Base-by-base conservation (phyloP, 306 rosid genomes). In the Gastrolobium villosum region DNA sequence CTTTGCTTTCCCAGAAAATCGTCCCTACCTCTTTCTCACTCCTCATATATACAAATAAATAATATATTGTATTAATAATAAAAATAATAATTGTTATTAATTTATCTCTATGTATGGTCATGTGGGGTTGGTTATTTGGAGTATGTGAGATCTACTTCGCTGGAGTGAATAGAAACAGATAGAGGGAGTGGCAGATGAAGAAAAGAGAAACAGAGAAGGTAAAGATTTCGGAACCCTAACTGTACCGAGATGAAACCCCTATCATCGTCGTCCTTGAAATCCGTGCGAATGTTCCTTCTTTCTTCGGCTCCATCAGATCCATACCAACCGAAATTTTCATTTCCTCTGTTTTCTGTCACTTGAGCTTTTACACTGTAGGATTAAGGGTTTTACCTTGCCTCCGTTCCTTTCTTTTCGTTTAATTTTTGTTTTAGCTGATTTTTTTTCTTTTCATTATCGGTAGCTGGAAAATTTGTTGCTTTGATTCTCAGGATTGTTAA, bases 131-230 rank as follows among this genome's bases (percentile, higher is more conserved):
- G 50, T 49, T 49, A 32, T 79, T 66, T 43, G 32, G 49, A 79
- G 55, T 41, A 35, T 55, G 82, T 86, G 87, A 91, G 94, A 85
- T 91, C 92, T 86, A 76, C 82, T 80, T 83, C 39, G 69, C 77
- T 48, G 83, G 7, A 78, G 77, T 70, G 62, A 30, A 77, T 60
- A 36, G 67, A 75, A 78, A 46, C 4, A 32, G 82, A 79, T 70
- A 53, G 70, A 70, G 78, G 62, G 79, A 67, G 80, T 70, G 79
- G 71, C 78, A 49, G 75, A 28, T 70, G 83, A 57, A 67, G 50
- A 46, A 48, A 13, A 52, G 6, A 64, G 55, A 45, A 76, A 62
- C 34, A 66, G 20, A 48, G 54, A 53, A 65, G 87, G 76, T 73
- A 70, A 55, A 60, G 45, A 72, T 77, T 84, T 78, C 59, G 45